phyloP scores from a whole-genome alignment of 768 basidiomycete genomes.

The Lactarius vividus region DNA sequence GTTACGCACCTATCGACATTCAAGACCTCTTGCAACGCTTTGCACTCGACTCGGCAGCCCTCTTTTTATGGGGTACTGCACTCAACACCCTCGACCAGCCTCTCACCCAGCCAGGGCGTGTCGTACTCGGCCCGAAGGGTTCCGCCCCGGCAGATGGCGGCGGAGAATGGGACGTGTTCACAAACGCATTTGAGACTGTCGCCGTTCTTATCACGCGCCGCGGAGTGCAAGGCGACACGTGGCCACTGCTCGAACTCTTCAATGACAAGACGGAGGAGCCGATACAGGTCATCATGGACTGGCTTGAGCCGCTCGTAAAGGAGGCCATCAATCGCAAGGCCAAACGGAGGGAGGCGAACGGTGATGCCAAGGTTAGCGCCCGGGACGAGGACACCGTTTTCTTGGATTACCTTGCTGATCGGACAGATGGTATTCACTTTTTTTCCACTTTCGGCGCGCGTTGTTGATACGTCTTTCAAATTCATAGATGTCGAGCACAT shows the following conservation, averaged over 20 bases:
- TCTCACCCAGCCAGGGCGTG: constrained; percentile 41
- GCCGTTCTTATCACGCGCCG: constrained; percentile 23
- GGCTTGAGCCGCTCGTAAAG: constrained; percentile 25
- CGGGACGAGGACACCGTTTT: constrained; percentile 25
- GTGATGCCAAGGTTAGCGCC: constrained; percentile 10
- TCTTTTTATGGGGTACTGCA: constrained; percentile 49
- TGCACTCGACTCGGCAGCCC: constrained; percentile 52
- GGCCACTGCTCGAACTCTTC: constrained; percentile 28
- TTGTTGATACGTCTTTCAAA: not conserved
- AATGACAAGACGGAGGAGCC: constrained; percentile 27
- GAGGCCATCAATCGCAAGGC: constrained; percentile 21
- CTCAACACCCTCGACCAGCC: constrained; percentile 39
- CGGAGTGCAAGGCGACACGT: constrained; percentile 22
- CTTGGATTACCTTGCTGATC: constrained; percentile 25
- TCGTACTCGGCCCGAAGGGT: constrained; percentile 26
- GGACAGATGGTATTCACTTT: constrained; percentile 18
- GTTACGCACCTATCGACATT: constrained; percentile 8
- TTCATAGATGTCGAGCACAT: constrained; percentile 26
- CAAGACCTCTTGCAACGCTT: constrained; percentile 48
- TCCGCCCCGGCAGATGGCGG: constrained; percentile 22
- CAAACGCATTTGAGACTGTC: constrained; percentile 22
- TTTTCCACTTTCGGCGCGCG: not conserved
- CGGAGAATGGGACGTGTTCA: constrained; percentile 25
- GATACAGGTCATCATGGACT: constrained; percentile 15
- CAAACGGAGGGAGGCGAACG: constrained; percentile 13